These are phyloP conservation scores for Funneliformis mosseae DNA, from an alignment of 192 early-diverging fungal genomes.

Conservation along the genomic window DNA sequence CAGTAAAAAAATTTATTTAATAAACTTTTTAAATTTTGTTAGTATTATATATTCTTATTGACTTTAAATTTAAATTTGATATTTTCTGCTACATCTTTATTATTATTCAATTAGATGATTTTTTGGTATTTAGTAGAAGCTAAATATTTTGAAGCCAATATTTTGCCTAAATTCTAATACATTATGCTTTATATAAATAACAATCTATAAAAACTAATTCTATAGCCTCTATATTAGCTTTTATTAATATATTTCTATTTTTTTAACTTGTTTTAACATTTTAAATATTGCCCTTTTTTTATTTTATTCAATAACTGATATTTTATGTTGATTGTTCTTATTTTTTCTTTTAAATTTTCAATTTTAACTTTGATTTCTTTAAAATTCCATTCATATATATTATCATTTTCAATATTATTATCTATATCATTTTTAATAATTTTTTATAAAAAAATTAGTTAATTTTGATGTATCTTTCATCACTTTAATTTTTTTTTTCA, in stretches of 20 bases:
- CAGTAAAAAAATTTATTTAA: neutral
- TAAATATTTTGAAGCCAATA: neutral
- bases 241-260: neutral
- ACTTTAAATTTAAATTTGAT: neutral
- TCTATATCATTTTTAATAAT: neutral
- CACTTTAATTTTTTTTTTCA: neutral
- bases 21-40: neutral
- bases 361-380: neutral
- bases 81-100: neutral
- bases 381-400: too few relatives aligned
- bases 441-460: neutral
- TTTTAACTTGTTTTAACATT: neutral
- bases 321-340: neutral
- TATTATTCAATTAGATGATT: neutral
- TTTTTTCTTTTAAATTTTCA: neutral
- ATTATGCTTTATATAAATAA: neutral
- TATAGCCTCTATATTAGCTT: slow-evolving; percentile 3
- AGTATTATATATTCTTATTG: neutral
- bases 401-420: too few relatives aligned
- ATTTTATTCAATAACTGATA: slow-evolving; percentile 2
- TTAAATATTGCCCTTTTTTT: neutral
- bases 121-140: slow-evolving; percentile 9
- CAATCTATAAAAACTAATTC: neutral
- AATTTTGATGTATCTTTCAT: neutral
- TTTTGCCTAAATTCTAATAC: neutral